Evolutionary conservation across 345 rosid species (phyloP), one percentile per base, ranked within the genome.

Genomic region (Heritiera fomes): DNA sequence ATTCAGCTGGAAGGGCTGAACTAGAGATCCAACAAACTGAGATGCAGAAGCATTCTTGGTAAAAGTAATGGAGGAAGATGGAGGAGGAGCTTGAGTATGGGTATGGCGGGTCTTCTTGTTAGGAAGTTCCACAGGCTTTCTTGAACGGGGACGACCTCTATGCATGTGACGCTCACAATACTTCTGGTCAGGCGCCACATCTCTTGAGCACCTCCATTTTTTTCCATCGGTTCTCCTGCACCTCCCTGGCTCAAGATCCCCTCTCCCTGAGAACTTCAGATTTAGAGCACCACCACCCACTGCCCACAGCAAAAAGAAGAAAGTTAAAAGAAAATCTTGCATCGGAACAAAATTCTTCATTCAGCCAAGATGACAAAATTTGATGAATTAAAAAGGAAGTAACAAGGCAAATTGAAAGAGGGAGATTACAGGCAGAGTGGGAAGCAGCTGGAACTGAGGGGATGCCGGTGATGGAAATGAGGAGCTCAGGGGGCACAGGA

Each of bases 131-230:
- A 94, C 98, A 88, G 80, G 98, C 94, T 92, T 94, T 94, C 97
- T 94, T 94, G 98, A 94, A 94, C 98, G 98, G 82, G 94, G 95
- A 73, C 97, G 95, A 55, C 95, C 97, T 89, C 95, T 85, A 77
- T 91, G 92, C 77, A 92, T 81, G 82, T 94, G 98, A 68, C 89
- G 91, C 82, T 94, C 98, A 80, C 97, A 94, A 80, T 94, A 94
- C 73, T 94, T 94, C 59, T 94, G 95, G 76, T 86, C 82, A 46
- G 88, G 88, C 18, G 90, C 97, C 32, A 82, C 97, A 45, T 91
- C 94, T 84, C 88, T 92, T 5, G 98, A 88, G 84, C 98, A 94
- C 73, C 98, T 87, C 98, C 98, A 93, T 82, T 93, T 93, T 83
- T 93, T 93, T 13, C 98, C 98, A 53, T 93, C 98, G 7, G 98